phyloP scores from a whole-genome alignment of 805 yeast genomes.

The Monosporozyma solicola region DNA sequence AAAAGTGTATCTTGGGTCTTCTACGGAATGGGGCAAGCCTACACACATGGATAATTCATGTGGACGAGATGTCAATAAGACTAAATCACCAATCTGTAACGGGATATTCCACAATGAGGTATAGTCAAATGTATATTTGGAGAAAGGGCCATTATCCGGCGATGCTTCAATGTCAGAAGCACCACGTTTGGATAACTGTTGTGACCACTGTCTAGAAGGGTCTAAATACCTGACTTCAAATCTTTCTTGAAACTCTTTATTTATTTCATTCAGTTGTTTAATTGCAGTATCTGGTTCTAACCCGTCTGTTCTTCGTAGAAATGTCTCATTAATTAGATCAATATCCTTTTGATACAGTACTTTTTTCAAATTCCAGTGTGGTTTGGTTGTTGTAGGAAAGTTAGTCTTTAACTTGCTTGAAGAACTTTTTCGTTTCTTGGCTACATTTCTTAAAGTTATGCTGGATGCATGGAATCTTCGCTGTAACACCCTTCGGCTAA shows the following conservation, averaged over 20 bases:
- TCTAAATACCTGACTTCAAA: constrained; percentile 13
- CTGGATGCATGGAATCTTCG: not conserved
- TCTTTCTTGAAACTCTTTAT: constrained; percentile 12
- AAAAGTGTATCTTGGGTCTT: constrained; percentile 49
- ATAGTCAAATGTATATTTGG: not conserved
- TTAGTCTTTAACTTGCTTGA: not conserved
- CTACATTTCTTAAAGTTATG: not conserved
- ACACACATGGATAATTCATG: constrained; percentile 46
- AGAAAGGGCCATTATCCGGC: not conserved
- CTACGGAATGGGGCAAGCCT: constrained; percentile 39
- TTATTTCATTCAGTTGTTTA: constrained; percentile 16
- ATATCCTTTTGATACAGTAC: not conserved
- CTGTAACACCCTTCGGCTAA: not conserved
- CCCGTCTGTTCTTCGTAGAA: constrained; percentile 19
- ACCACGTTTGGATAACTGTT: not conserved
- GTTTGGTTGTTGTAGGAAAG: not conserved
- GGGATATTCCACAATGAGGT: not conserved
- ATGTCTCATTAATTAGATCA: constrained; percentile 10
- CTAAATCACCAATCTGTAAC: constrained; percentile 49
- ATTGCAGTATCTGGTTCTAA: constrained; percentile 24
- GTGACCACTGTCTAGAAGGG: constrained; percentile 23
- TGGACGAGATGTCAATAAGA: constrained; percentile 39
- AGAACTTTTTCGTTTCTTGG: not conserved
- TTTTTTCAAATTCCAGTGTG: not conserved
- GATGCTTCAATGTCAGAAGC: not conserved